A percentile compares a stretch with the other conserved stretches of the same genome.
These are phyloP conservation scores for Hemileia vastatrix DNA, from an alignment of 1,284 basidiomycete species.

Conservation along the genomic window DNA sequence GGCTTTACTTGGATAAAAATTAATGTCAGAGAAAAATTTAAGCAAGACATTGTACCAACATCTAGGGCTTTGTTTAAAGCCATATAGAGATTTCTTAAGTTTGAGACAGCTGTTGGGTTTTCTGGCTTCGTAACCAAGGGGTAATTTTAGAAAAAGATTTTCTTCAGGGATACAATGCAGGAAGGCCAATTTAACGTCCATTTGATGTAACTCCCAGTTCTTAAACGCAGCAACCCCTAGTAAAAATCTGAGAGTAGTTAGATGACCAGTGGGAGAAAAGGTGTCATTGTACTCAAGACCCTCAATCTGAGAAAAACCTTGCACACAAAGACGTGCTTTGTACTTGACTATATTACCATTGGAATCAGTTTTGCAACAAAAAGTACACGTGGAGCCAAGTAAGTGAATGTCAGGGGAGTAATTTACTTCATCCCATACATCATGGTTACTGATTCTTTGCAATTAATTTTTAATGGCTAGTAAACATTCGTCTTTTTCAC, in stretches of 20 bases:
- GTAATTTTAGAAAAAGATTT: not conserved
- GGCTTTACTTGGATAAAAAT: not conserved
- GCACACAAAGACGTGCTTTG: conserved; percentile 23
- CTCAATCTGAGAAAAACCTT: conserved; percentile 20
- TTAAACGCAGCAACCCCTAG: conserved; percentile 11
- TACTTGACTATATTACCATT: too few relatives aligned
- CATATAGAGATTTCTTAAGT: conserved; percentile 3
- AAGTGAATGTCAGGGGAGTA: too few relatives aligned
- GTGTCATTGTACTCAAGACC: conserved; percentile 22
- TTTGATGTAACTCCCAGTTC: conserved; percentile 15
- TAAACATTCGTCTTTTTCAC: too few relatives aligned
- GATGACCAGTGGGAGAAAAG: conserved; percentile 16
- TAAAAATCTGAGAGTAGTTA: conserved; percentile 3
- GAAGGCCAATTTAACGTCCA: conserved; percentile 23
- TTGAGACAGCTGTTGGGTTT: too few relatives aligned
- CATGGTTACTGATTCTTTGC: too few relatives aligned
- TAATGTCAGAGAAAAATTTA: not conserved
- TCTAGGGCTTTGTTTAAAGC: not conserved
- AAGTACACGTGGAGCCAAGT: too few relatives aligned
- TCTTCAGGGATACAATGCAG: conserved; percentile 15
- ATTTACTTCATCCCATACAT: too few relatives aligned
- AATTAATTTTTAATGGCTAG: too few relatives aligned
- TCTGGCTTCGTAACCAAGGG: too few relatives aligned
- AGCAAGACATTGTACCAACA: not conserved
- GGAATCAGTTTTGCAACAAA: too few relatives aligned